Evolutionary conservation across 2,329 filamentous ascomycete genomes (phyloP), one percentile per base, ranked within the genome.

Genomic region (Clonostachys sp.): DNA sequence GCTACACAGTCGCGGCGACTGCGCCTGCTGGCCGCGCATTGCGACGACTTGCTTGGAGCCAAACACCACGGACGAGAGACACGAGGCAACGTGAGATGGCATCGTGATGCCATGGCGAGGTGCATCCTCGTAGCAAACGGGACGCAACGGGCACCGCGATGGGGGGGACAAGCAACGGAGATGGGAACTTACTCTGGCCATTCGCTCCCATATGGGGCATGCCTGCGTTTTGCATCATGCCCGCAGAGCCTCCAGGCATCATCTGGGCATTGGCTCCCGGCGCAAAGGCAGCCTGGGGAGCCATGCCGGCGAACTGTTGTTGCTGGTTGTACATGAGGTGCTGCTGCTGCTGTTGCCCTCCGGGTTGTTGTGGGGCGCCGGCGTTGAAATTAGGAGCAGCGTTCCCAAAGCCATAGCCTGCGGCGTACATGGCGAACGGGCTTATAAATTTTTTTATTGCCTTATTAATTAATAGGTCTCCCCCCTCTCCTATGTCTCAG

Each of bases 171-270:
- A n/a, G 16, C 18, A 40, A 17, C 39, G 36, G 35, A 33, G 42
- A 42, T 24, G 44, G 38, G 18, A 14, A 72, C 78, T 74, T 68
- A 82, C 78, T 80, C 61, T 81, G 78, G 46, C 78, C 77, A 70
- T 81, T 82, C 53, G 74, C 65, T 54, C 70, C 68, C 76, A 82
- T 81, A 61, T 78, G 77, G 53, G 72, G 73, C 77, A 82, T 80
- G 60, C 67, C 74, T 56, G 77, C 64, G 61, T 75, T 81, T 66
- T 78, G 80, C 80, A 84, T 83, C 79, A 84, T 83, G 59, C 73
- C 78, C 64, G 70, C 73, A 66, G 74, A 72, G 39, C 73, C 75
- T 53, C 68, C 72, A 44, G 70, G 66, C 71, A 80, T 80, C 75
- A 82, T 79, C 64, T 77, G 67, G 46, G 72, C 67, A 54, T 76